A percentile compares a stretch with the other conserved stretches of the same genome.
Evolutionary conservation across 805 yeast genomes (phyloP).

Genomic region (Barnettozyma sp.): DNA sequence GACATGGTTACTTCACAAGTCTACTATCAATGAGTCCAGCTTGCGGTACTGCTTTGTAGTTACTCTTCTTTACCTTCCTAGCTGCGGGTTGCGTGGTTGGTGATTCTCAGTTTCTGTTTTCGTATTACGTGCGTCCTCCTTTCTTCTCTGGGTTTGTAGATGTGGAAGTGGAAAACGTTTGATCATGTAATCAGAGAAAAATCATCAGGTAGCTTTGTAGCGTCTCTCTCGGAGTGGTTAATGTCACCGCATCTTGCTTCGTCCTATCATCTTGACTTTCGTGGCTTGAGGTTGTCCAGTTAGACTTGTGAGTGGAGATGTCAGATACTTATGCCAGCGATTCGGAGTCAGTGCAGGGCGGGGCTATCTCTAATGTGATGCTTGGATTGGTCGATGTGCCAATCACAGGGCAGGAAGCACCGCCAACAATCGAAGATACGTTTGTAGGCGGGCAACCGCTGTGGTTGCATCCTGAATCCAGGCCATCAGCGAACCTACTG

Average conservation of each 20-base stretch:
- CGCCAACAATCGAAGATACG: slow-evolving; percentile 52
- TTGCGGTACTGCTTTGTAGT: too few relatives aligned
- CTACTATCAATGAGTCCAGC: too few relatives aligned
- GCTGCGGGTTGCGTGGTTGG: background rate
- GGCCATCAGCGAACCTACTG: slow-evolving; percentile 46
- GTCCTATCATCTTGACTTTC: background rate
- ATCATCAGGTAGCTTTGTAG: slow-evolving; percentile 1
- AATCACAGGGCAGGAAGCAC: slow-evolving; percentile 38
- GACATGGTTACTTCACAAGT: slow-evolving; percentile 14
- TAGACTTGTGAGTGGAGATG: too few relatives aligned
- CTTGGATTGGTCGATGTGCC: slow-evolving; percentile 63
- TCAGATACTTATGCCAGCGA: slow-evolving; percentile 1
- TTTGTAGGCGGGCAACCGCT: slow-evolving; percentile 75
- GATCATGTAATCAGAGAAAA: too few relatives aligned
- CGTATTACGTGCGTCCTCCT: too few relatives aligned
- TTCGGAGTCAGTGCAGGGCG: background rate
- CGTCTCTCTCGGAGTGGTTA: background rate
- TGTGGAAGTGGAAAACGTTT: too few relatives aligned
- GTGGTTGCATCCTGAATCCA: slow-evolving; percentile 58
- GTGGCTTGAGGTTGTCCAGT: too few relatives aligned
- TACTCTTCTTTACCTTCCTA: too few relatives aligned
- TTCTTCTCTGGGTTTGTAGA: too few relatives aligned
- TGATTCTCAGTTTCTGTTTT: too few relatives aligned
- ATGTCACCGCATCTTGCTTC: background rate
- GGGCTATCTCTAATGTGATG: slow-evolving; percentile 31